Evolutionary conservation across 2,329 filamentous ascomycete species (phyloP), one percentile per base, ranked within the genome.

Genomic region (Coniochaeta sp.): DNA sequence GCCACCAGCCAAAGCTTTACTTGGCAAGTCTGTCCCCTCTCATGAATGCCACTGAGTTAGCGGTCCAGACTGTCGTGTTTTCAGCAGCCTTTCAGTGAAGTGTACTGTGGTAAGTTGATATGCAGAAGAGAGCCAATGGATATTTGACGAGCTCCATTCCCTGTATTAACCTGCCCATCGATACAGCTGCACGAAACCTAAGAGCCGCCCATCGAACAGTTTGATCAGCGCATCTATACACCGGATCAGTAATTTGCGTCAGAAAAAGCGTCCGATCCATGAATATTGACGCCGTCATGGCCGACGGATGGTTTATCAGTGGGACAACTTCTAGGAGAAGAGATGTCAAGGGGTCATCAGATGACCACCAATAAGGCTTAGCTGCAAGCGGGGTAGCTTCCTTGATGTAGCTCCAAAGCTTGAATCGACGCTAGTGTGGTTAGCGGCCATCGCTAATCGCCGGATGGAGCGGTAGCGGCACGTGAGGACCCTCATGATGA

Each of bases 371-470:
- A 26, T 24, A 9, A 6, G 38, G 38, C 18, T 26, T 42, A 42
- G 38, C 20, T n/a, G 20, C 8, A 14, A 14, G 38, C 38, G 38
- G 38, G 38, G 38, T 42, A 22, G 38, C 38, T 22, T 20, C 18
- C 38, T n/a, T n/a, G n/a, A n/a, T n/a, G n/a, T 24, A 26, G 38
- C 38, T 42, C 38, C 38, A 42, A 42, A 42, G 18, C 38, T 42
- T 42, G 38, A 42, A 42, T 42, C 38, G 38, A 42, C 38, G 38
- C 38, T 42, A 42, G 6, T 12, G 12, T 12, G 12, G 27, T 30
- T 18, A 3, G 12, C 3, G 26, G 38, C n/a, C n/a, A n/a, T 42
- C 38, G 20, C 35, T 24, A 40, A 38, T 18, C 33, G 10, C 20
- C n/a, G n/a, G 33, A 33, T 14, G 16, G 31, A 33, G 31, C 33